Evolutionary conservation across 179 eudicot species (phyloP).

Genomic region (Drosera spatulata): DNA sequence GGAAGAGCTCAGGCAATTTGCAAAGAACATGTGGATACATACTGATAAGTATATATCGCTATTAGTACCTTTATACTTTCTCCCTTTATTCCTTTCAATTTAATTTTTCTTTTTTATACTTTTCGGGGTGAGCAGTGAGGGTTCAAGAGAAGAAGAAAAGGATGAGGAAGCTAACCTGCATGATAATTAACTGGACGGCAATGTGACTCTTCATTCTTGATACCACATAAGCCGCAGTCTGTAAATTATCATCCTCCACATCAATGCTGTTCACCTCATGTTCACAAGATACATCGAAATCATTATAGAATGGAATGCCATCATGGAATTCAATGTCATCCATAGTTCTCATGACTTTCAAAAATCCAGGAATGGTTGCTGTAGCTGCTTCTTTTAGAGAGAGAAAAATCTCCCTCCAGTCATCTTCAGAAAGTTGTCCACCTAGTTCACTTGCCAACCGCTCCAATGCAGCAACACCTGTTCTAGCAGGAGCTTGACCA

Average conservation of each 20-base stretch:
- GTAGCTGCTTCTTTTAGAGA: constrained; percentile 67
- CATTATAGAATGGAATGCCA: constrained; percentile 28
- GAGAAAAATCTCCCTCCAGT: constrained; percentile 69
- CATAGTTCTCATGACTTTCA: constrained; percentile 12
- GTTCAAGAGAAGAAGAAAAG: not conserved
- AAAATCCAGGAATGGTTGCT: constrained; percentile 50
- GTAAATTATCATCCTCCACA: constrained; percentile 61
- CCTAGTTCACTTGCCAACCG: constrained; percentile 68
- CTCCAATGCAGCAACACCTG: constrained; percentile 68
- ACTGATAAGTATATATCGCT: too few relatives aligned
- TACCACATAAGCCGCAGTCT: constrained; percentile 68
- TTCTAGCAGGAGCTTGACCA: constrained; percentile 60
- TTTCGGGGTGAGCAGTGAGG: too few relatives aligned
- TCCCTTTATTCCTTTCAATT: too few relatives aligned
- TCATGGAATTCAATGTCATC: constrained; percentile 54
- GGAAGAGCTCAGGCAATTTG: too few relatives aligned
- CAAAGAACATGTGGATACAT: too few relatives aligned
- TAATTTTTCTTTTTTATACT: too few relatives aligned
- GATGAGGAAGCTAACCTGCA: constrained; percentile 54
- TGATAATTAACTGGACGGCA: constrained; percentile 63
- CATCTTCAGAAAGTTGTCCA: constrained; percentile 56
- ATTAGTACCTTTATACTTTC: too few relatives aligned
- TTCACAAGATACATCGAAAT: constrained; percentile 38
- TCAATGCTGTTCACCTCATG: constrained; percentile 35
- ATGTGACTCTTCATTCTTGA: constrained; percentile 84